phyloP scores from a whole-genome alignment of 495 filamentous ascomycete genomes.

The Astrocystis sublimbata region DNA sequence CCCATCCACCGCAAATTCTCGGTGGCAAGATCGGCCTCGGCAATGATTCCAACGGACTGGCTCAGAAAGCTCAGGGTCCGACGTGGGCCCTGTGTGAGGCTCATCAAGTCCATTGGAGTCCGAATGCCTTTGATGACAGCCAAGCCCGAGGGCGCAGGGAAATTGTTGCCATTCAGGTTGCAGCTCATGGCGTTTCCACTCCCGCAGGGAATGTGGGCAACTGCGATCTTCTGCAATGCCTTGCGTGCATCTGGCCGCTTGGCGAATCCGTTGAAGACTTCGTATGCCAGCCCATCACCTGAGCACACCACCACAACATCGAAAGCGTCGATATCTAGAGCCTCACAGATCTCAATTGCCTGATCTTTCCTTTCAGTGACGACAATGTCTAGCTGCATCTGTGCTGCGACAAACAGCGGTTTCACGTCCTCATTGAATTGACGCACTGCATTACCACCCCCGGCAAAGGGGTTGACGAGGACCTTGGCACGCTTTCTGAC shows the following conservation, averaged over 20 bases:
- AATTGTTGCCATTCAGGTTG: conserved; percentile 82
- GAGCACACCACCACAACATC: conserved; percentile 89
- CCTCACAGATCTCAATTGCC: conserved; percentile 74
- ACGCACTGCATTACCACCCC: conserved; percentile 73
- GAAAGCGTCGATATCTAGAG: conserved; percentile 74
- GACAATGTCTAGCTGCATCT: conserved; percentile 74
- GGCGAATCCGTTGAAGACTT: conserved; percentile 91
- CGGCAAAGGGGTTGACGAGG: conserved; percentile 87
- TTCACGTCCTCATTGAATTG: conserved; percentile 75
- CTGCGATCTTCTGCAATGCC: conserved; percentile 76
- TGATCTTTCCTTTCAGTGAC: conserved; percentile 72
- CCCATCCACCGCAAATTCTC: conserved; percentile 95
- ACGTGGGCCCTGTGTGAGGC: conserved; percentile 74
- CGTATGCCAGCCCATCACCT: conserved; percentile 87
- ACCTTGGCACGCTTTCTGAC: conserved; percentile 79
- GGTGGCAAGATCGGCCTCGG: conserved; percentile 84
- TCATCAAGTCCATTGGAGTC: conserved; percentile 81
- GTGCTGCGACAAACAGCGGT: conserved; percentile 81
- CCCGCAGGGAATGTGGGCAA: conserved; percentile 88
- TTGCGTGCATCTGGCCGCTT: conserved; percentile 70
- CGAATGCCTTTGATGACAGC: conserved; percentile 80
- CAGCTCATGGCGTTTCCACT: conserved; percentile 92
- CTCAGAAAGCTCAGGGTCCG: conserved; percentile 86
- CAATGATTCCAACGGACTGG: conserved; percentile 86
- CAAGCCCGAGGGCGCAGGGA: conserved; percentile 73